phyloP scores from a whole-genome alignment of 2,329 filamentous ascomycete genomes.

The Cercospora nicotianae region DNA sequence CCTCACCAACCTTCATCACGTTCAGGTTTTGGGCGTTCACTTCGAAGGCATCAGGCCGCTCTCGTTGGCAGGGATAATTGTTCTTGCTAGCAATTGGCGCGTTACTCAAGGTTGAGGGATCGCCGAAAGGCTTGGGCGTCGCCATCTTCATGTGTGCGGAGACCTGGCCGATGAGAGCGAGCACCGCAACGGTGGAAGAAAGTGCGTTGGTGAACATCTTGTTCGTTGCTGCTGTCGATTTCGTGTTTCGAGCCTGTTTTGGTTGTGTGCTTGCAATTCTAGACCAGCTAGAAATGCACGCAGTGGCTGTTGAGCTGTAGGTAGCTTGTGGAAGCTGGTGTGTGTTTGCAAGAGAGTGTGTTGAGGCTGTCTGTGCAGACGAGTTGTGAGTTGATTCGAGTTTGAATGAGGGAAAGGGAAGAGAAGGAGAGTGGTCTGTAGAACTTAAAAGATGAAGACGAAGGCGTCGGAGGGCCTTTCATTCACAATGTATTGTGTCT shows the following conservation, averaged over 20 bases:
- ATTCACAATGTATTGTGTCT: constrained; percentile 20
- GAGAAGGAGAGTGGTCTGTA: background rate
- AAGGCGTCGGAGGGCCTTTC: constrained; percentile 17
- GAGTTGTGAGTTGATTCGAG: background rate
- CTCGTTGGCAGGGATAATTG: too few species aligned
- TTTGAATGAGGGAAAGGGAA: constrained; percentile 6
- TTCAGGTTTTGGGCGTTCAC: too few species aligned
- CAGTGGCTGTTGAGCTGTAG: constrained; percentile 19
- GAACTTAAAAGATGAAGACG: constrained; percentile 16
- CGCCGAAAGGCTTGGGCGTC: too few species aligned
- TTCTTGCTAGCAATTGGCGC: too few species aligned
- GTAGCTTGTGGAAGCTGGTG: constrained; percentile 10
- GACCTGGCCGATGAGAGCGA: constrained; percentile 42
- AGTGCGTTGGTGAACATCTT: constrained; percentile 18
- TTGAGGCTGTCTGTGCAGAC: constrained; percentile 7
- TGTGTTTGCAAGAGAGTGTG: constrained; percentile 15
- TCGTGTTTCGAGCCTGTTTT: constrained; percentile 4
- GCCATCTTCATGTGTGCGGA: constrained; percentile 75
- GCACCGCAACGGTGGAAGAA: constrained; percentile 38
- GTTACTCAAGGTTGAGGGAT: too few species aligned
- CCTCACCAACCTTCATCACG: too few species aligned
- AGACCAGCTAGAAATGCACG: constrained; percentile 26
- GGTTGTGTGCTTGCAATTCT: constrained; percentile 16
- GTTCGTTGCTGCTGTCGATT: constrained; percentile 15
- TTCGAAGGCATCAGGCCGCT: too few species aligned